phyloP scores from a whole-genome alignment of 2,329 filamentous ascomycete genomes.

The Biscogniauxia mediterranea region DNA sequence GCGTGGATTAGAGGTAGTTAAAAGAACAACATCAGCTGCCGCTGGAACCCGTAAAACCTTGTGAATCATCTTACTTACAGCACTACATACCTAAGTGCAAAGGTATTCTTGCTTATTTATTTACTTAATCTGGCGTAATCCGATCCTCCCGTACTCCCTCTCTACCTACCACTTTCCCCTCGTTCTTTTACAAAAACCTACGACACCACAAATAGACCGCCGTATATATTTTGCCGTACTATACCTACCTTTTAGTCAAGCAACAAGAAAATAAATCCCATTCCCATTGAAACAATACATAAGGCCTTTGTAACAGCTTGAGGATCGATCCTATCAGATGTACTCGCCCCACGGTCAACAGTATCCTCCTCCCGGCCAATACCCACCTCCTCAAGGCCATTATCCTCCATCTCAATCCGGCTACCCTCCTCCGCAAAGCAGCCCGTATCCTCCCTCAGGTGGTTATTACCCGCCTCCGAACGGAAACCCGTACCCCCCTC shows the following conservation, averaged over 20 bases:
- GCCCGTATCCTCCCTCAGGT: constrained; percentile 12
- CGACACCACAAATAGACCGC: too few species aligned
- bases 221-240: too few species aligned
- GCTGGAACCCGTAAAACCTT: too few species aligned
- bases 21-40: too few species aligned
- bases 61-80: too few species aligned
- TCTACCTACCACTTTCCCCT: background rate
- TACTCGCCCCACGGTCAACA: constrained; percentile 22
- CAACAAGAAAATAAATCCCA: background rate
- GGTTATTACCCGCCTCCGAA: constrained; percentile 38
- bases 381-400: constrained; percentile 28
- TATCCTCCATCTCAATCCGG: constrained; percentile 9
- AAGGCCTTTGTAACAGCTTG: background rate
- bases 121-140: too few species aligned
- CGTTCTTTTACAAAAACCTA: background rate
- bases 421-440: constrained; percentile 10
- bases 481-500: constrained; percentile 31
- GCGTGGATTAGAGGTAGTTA: too few species aligned
- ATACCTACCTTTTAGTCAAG: too few species aligned
- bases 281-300: background rate
- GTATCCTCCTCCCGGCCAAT: constrained; percentile 31
- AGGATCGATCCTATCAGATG: background rate
- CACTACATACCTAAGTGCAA: too few species aligned
- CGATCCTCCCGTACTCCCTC: too few species aligned
- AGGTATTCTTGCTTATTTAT: too few species aligned